Percentiles rank a stretch among this genome's conserved stretches.
Evolutionary conservation across 768 basidiomycete species (phyloP).

Genomic region (Boletus subparvulus): DNA sequence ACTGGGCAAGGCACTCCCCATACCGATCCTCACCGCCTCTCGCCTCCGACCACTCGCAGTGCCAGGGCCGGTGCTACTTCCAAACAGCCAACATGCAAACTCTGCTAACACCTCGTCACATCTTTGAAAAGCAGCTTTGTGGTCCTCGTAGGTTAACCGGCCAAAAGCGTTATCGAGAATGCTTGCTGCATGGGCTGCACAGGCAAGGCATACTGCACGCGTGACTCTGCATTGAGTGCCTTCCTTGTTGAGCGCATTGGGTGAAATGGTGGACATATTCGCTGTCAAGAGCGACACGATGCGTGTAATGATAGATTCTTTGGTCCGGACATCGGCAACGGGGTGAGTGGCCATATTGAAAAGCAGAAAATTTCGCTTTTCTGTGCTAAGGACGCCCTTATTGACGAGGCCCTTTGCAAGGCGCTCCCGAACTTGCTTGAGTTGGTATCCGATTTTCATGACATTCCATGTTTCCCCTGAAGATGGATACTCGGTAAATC

Average conservation of each 20-base stretch:
- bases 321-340: slow-evolving; percentile 88
- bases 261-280: slow-evolving; percentile 77
- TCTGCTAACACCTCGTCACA: slow-evolving; percentile 94
- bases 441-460: slow-evolving; percentile 98
- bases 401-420: slow-evolving; percentile 97
- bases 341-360: slow-evolving; percentile 99
- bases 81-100: slow-evolving; percentile 91
- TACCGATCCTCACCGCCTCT: slow-evolving; percentile 49
- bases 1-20: slow-evolving; percentile 50
- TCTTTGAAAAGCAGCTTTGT: slow-evolving; percentile 89
- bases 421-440: slow-evolving; percentile 97
- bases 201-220: slow-evolving; percentile 83
- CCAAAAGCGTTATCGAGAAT: slow-evolving; percentile 94
- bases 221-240: slow-evolving; percentile 77
- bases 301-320: slow-evolving; percentile 80
- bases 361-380: slow-evolving; percentile 96
- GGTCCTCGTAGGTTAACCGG: slow-evolving; percentile 84
- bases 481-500: neutral
- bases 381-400: slow-evolving; percentile 97
- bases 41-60: slow-evolving; percentile 41
- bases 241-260: slow-evolving; percentile 70
- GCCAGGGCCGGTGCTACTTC: slow-evolving; percentile 35
- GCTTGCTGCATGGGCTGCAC: slow-evolving; percentile 90
- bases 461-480: slow-evolving; percentile 99
- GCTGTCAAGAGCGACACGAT: slow-evolving; percentile 77